Evolutionary conservation across 2,329 filamentous ascomycete species (phyloP).

Genomic region (Sarocladiaceae sp.): DNA sequence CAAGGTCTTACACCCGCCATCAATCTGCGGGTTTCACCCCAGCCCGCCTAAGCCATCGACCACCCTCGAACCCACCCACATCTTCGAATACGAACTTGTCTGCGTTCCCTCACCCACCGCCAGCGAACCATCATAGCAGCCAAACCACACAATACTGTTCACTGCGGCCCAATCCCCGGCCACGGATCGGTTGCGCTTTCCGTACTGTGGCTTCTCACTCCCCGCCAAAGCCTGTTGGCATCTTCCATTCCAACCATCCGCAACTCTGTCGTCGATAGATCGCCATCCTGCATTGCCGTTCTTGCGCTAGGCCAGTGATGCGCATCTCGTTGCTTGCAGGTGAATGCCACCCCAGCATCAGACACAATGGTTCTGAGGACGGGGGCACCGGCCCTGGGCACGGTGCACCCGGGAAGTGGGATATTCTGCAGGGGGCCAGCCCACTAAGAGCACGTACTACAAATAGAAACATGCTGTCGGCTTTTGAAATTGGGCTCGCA

Average conservation of each 20-base stretch:
- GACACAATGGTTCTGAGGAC: too few species aligned
- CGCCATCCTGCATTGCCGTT: too few species aligned
- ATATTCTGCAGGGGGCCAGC: too few species aligned
- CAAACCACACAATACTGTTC: neutral
- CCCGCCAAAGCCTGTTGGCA: constrained; percentile 2
- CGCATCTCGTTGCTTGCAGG: too few species aligned
- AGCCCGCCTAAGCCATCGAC: neutral
- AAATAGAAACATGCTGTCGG: too few species aligned
- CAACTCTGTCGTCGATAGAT: neutral
- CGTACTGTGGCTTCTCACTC: too few species aligned
- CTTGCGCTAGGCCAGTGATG: too few species aligned
- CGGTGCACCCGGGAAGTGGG: too few species aligned
- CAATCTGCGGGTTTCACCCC: constrained; percentile 2
- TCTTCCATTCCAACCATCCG: neutral
- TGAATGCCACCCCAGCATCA: too few species aligned
- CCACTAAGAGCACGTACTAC: too few species aligned
- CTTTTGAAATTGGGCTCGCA: too few species aligned
- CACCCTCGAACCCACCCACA: constrained; percentile 7
- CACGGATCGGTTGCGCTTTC: neutral
- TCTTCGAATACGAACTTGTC: constrained; percentile 5
- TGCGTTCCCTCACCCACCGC: neutral
- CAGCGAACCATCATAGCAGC: constrained; percentile 1
- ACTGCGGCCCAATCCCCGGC: constrained; percentile 6
- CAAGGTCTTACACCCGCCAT: neutral
- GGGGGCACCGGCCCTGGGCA: too few species aligned